Evolutionary conservation across 768 basidiomycete species (phyloP).

Genomic region (Gymnopilus junonius): DNA sequence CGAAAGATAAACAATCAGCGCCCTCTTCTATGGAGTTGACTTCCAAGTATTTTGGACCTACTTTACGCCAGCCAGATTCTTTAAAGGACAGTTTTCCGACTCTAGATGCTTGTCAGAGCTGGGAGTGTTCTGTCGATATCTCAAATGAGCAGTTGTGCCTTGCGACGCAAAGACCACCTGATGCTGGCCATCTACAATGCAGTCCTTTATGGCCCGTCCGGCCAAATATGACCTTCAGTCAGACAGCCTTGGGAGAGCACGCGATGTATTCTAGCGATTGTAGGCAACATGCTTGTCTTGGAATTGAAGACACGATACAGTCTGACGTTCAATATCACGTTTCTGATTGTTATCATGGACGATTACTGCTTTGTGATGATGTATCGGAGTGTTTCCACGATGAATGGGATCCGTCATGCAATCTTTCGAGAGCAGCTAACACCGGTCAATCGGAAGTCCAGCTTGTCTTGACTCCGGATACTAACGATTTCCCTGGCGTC

Average conservation of each 20-base stretch:
- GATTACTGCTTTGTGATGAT: not conserved
- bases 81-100: not conserved
- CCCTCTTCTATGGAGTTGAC: not conserved
- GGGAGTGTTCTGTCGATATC: not conserved
- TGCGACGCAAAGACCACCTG: not conserved
- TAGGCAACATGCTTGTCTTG: not conserved
- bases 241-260: not conserved
- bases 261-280: too few relatives aligned
- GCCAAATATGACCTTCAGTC: not conserved
- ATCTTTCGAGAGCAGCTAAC: not conserved
- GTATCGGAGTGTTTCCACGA: not conserved
- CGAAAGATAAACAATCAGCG: not conserved
- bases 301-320: not conserved
- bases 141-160: not conserved
- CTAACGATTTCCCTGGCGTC: not conserved
- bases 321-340: not conserved
- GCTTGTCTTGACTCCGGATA: not conserved
- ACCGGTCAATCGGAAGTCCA: not conserved
- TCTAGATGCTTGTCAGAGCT: not conserved
- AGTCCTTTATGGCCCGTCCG: not conserved
- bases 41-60: constrained; percentile 16
- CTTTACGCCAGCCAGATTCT: not conserved
- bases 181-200: not conserved
- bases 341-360: not conserved
- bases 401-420: not conserved